phyloP scores from a whole-genome alignment of 75 land plant genomes.

The Sequoia sempervirens region DNA sequence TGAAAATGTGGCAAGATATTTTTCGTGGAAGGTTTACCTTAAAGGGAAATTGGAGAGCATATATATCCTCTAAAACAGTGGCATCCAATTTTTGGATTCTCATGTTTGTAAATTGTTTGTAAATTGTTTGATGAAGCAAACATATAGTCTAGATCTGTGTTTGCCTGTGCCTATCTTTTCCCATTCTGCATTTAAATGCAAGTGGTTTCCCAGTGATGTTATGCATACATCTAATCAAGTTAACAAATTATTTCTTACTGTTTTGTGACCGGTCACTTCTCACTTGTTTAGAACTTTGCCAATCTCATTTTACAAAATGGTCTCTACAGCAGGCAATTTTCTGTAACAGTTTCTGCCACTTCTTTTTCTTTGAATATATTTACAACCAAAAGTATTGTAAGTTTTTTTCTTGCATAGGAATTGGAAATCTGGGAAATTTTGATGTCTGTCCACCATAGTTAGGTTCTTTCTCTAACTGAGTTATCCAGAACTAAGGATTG shows the following conservation, averaged over 20 bases:
- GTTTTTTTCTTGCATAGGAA: neutral
- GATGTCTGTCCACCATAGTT: neutral
- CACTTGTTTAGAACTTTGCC: neutral
- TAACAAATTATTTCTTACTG: too few species aligned
- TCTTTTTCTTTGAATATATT: neutral
- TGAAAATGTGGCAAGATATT: neutral
- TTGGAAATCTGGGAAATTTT: neutral
- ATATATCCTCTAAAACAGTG: neutral
- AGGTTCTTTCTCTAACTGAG: neutral
- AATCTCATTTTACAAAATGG: neutral
- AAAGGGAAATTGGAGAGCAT: neutral
- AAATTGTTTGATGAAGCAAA: neutral
- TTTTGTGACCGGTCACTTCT: too few species aligned
- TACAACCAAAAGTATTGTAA: neutral
- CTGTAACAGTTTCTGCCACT: neutral
- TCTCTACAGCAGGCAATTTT: neutral
- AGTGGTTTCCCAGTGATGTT: neutral
- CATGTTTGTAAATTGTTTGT: neutral
- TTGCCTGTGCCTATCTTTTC: neutral
- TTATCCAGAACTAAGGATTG: neutral
- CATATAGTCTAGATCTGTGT: neutral
- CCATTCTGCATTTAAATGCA: neutral
- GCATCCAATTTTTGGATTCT: too few species aligned
- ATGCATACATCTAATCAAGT: too few species aligned
- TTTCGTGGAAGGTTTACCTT: neutral